Evolutionary conservation across 805 yeast genomes (phyloP).

Genomic region (Ogataea zsoltii): DNA sequence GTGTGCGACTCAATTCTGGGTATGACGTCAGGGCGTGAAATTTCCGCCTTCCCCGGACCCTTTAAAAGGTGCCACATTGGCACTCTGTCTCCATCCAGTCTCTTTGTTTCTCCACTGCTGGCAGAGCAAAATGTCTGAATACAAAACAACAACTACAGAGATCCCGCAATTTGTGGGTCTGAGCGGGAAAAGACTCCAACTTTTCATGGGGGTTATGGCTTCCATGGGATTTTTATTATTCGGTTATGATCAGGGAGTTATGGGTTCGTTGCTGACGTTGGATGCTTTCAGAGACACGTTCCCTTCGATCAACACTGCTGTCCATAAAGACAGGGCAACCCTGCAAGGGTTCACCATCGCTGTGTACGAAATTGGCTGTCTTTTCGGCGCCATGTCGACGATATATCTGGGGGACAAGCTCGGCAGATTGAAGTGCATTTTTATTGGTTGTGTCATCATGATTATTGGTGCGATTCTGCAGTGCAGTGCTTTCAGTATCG

Average conservation of each 20-base stretch:
- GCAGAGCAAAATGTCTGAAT: too few relatives aligned
- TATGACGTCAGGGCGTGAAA: slow-evolving; percentile 1
- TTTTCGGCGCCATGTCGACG: slow-evolving; percentile 43
- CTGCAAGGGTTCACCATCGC: slow-evolving; percentile 52
- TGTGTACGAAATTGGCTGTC: slow-evolving; percentile 51
- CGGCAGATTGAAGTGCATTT: slow-evolving; percentile 43
- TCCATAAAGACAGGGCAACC: slow-evolving; percentile 33
- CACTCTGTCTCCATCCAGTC: too few relatives aligned
- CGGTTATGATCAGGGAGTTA: slow-evolving; percentile 56
- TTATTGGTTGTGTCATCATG: slow-evolving; percentile 39
- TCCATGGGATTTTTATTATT: slow-evolving; percentile 41
- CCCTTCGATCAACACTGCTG: slow-evolving; percentile 25
- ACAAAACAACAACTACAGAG: too few relatives aligned
- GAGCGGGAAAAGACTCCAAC: slow-evolving; percentile 21
- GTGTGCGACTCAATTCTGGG: background rate
- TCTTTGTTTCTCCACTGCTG: too few relatives aligned
- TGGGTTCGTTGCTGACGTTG: slow-evolving; percentile 38
- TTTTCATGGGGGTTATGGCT: slow-evolving; percentile 23
- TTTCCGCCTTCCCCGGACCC: slow-evolving; percentile 1
- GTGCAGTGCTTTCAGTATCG: slow-evolving; percentile 24
- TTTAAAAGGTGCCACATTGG: background rate
- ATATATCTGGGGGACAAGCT: slow-evolving; percentile 41
- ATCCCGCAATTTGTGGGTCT: slow-evolving; percentile 13
- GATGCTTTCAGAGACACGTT: slow-evolving; percentile 24
- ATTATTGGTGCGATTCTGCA: slow-evolving; percentile 30